phyloP scores from a whole-genome alignment of 805 yeast genomes.

The Cyberlindnera maritima region DNA sequence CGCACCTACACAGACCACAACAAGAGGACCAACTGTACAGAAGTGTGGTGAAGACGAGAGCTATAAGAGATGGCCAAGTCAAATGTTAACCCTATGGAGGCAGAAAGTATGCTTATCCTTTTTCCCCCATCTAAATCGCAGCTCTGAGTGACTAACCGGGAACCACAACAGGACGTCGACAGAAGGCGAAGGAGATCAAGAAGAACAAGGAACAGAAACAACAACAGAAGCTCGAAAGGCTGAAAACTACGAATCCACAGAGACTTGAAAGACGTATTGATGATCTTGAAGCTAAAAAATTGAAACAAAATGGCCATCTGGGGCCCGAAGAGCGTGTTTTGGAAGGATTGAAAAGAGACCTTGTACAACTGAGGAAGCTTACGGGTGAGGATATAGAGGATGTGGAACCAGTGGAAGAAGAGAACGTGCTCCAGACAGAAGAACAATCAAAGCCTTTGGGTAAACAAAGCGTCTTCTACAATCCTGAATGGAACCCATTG shows the following conservation, averaged over 20 bases:
- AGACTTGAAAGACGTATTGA: constrained; percentile 22
- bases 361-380: constrained; percentile 35
- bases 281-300: constrained; percentile 27
- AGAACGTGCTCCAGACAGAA: no score
- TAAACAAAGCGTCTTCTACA: constrained; percentile 52
- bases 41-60: no score
- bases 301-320: constrained; percentile 35
- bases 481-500: constrained; percentile 62
- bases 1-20: background rate
- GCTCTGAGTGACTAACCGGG: background rate
- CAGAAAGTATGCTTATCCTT: constrained; percentile 17
- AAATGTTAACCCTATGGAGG: constrained; percentile 11
- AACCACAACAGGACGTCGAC: constrained; percentile 25
- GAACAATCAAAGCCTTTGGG: constrained; percentile 35
- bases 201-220: constrained; percentile 7
- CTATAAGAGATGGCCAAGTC: constrained; percentile 17
- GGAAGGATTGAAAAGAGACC: constrained; percentile 37
- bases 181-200: constrained; percentile 14
- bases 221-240: constrained; percentile 6
- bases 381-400: constrained; percentile 9
- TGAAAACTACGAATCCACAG: constrained; percentile 20
- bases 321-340: constrained; percentile 34
- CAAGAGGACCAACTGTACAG: no score
- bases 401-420: background rate
- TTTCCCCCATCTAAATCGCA: background rate